Conservation (phyloP, 164 flowering plant species). For the Amborella trichopoda region DNA sequence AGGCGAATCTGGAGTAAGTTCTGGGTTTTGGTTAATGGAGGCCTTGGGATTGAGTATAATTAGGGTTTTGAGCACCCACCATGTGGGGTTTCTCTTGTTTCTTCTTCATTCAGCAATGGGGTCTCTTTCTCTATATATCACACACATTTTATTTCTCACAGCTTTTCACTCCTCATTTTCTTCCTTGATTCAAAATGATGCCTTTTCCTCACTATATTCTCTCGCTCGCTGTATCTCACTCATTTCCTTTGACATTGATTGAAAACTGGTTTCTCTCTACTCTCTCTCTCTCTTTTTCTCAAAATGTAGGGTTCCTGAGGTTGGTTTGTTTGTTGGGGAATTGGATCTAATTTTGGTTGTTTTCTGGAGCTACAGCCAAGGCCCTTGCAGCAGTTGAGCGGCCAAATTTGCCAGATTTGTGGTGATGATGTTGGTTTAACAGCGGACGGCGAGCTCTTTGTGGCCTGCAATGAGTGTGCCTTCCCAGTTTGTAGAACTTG, state of each 20-base stretch:
- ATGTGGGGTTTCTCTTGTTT: too few relatives aligned
- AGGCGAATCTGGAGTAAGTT: slow-evolving; percentile 31
- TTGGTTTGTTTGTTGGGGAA: background rate
- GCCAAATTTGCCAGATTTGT: slow-evolving; percentile 46
- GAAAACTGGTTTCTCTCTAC: background rate
- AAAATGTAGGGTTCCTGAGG: background rate
- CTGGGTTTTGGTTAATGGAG: too few relatives aligned
- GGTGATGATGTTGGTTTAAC: slow-evolving; percentile 44
- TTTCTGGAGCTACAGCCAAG: slow-evolving; percentile 16
- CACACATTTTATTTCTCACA: background rate
- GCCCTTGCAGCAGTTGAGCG: slow-evolving; percentile 25
- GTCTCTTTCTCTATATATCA: background rate
- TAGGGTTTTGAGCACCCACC: too few relatives aligned
- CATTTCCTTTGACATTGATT: background rate
- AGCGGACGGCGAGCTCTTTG: slow-evolving; percentile 41
- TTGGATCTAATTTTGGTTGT: background rate
- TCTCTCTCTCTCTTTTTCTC: background rate
- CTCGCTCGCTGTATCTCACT: background rate
- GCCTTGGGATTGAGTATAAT: too few relatives aligned
- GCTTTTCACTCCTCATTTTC: background rate
- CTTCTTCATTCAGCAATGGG: background rate
- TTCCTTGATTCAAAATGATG: background rate
- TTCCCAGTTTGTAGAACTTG: slow-evolving; percentile 49
- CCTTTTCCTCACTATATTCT: background rate
- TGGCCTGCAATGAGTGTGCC: slow-evolving; percentile 56